A percentile compares a stretch with the other conserved stretches of the same genome.
These are phyloP conservation scores for Macroventuria anomochaeta DNA, from an alignment of 2,329 filamentous ascomycete genomes.

Conservation along the genomic window DNA sequence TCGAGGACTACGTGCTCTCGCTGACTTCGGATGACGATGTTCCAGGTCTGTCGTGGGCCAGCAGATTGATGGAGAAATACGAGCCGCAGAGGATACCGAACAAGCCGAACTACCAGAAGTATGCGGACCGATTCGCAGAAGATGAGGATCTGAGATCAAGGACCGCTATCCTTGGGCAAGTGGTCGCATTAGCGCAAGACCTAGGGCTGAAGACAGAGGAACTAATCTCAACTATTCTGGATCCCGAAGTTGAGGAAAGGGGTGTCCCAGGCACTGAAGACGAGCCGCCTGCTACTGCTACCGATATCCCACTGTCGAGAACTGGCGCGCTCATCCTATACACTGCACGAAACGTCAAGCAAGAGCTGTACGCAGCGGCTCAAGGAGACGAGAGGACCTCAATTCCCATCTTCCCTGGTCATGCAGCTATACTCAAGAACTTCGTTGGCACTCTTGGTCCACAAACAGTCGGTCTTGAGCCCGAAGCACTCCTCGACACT, in stretches of 20 bases:
- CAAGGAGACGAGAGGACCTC: conserved; percentile 40
- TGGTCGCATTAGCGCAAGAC: conserved; percentile 71
- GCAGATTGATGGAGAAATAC: conserved; percentile 70
- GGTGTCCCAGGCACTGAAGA: conserved; percentile 59
- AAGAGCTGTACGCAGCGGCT: conserved; percentile 56
- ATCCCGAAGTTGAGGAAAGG: conserved; percentile 50
- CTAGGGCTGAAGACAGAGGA: conserved; percentile 58
- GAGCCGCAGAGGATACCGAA: conserved; percentile 64
- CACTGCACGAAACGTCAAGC: conserved; percentile 58
- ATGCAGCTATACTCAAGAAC: conserved; percentile 58
- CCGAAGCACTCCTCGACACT: conserved; percentile 62
- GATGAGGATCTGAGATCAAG: conserved; percentile 66
- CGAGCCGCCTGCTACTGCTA: conserved; percentile 59
- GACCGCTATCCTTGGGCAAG: conserved; percentile 72
- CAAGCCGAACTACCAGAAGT: conserved; percentile 66
- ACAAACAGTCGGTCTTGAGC: conserved; percentile 47
- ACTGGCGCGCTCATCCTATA: conserved; percentile 62
- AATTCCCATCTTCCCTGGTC: conserved; percentile 60
- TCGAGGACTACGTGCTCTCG: conserved; percentile 75
- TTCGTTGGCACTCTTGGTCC: conserved; percentile 55
- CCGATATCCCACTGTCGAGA: conserved; percentile 63
- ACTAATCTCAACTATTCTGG: conserved; percentile 54
- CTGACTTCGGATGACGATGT: conserved; percentile 54
- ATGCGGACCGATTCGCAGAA: conserved; percentile 69
- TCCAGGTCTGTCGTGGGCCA: conserved; percentile 59